phyloP scores from a whole-genome alignment of 176 grass and related monocot genomes.

The Hordeum marinum region DNA sequence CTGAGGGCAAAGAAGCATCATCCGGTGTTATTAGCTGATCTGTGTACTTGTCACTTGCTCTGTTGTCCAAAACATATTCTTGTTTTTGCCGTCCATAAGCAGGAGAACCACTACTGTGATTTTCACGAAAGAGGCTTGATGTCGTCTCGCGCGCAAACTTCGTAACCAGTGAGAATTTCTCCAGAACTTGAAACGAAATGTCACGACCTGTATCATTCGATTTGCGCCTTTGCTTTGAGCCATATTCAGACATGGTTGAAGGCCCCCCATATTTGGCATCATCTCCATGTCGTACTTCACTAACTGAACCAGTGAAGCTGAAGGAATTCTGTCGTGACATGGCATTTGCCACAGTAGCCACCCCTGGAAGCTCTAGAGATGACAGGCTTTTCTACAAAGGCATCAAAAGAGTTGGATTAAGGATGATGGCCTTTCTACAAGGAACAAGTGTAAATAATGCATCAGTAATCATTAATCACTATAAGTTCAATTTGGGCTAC shows the following conservation, averaged over 20 bases:
- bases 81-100: slow-evolving; percentile 54
- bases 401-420: slow-evolving; percentile 17
- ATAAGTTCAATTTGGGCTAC: slow-evolving; percentile 14
- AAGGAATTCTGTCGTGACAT: slow-evolving; percentile 54
- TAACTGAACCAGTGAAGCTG: slow-evolving; percentile 51
- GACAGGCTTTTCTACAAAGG: slow-evolving; percentile 91
- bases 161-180: slow-evolving; percentile 97
- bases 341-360: slow-evolving; percentile 65
- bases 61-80: slow-evolving; percentile 39
- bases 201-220: slow-evolving; percentile 70
- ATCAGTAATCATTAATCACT: not conserved
- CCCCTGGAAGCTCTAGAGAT: slow-evolving; percentile 84
- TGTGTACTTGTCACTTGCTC: slow-evolving; percentile 34
- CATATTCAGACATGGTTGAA: slow-evolving; percentile 55
- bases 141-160: slow-evolving; percentile 94
- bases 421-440: not conserved
- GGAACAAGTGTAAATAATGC: not conserved
- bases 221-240: slow-evolving; percentile 60
- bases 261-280: slow-evolving; percentile 31
- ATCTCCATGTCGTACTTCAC: slow-evolving; percentile 30
- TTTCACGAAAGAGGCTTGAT: slow-evolving; percentile 74
- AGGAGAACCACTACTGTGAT: slow-evolving; percentile 45
- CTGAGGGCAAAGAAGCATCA: slow-evolving; percentile 35
- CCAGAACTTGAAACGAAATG: slow-evolving; percentile 86
- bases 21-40: slow-evolving; percentile 45